phyloP scores from a whole-genome alignment of 306 rosid genomes.

The Inga oerstediana region DNA sequence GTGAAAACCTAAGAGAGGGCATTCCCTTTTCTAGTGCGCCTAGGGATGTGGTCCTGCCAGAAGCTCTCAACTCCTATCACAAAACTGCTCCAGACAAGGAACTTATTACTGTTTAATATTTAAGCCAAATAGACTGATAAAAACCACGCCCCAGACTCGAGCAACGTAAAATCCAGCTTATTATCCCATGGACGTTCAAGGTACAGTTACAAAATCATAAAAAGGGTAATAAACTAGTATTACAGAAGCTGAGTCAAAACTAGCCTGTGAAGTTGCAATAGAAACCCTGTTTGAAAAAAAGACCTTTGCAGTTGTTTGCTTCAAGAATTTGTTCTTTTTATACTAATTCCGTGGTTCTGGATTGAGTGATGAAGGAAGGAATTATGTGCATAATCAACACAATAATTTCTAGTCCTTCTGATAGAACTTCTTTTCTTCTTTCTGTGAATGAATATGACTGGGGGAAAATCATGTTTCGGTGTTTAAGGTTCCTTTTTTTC shows the following conservation, averaged over 20 bases:
- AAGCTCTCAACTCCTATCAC: too few species aligned
- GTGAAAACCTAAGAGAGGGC: neutral
- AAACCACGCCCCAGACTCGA: neutral
- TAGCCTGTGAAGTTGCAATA: neutral
- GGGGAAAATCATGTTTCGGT: conserved; percentile 17
- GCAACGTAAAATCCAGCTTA: neutral
- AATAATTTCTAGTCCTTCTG: neutral
- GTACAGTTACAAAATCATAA: neutral
- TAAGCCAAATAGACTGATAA: too few species aligned
- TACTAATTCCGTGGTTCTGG: conserved; percentile 8
- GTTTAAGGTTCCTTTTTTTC: conserved; percentile 10
- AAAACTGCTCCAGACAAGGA: too few species aligned
- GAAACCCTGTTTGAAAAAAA: neutral
- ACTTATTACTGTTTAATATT: too few species aligned
- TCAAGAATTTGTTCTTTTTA: neutral
- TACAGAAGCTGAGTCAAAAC: neutral
- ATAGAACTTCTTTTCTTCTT: neutral
- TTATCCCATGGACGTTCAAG: neutral
- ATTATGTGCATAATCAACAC: neutral
- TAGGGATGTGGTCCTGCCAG: too few species aligned
- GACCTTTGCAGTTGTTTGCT: neutral
- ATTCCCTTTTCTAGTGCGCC: too few species aligned
- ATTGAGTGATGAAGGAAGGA: conserved; percentile 27
- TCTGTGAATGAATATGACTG: neutral
- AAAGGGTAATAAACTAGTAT: neutral